Evolutionary conservation across 495 filamentous ascomycete genomes (phyloP).

Genomic region (Neurospora intermedia): DNA sequence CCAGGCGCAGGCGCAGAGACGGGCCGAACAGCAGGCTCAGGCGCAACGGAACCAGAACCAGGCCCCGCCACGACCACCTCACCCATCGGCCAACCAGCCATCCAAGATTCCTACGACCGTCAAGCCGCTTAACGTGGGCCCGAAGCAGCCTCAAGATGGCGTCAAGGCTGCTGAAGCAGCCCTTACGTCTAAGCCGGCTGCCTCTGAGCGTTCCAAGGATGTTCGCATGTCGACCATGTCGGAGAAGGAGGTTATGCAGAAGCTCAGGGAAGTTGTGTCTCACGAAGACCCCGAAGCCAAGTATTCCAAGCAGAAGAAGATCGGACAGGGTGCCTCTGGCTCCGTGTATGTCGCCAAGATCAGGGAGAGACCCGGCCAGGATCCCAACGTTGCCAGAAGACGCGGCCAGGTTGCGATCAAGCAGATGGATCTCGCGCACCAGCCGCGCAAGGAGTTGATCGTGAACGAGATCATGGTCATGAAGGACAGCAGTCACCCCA

Average conservation of each 20-base stretch:
- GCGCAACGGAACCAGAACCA: constrained; percentile 22
- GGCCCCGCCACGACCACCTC: constrained; percentile 14
- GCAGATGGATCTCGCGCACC: constrained; percentile 97
- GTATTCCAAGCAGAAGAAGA: constrained; percentile 98
- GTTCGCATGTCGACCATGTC: constrained; percentile 97
- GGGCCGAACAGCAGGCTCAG: constrained; percentile 15
- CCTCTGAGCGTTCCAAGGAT: constrained; percentile 62
- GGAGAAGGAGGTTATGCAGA: constrained; percentile 93
- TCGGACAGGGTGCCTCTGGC: constrained; percentile 93
- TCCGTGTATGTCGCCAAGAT: constrained; percentile 97
- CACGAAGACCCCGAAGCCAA: constrained; percentile 83
- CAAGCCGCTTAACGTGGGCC: constrained; percentile 84
- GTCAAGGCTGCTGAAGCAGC: constrained; percentile 75
- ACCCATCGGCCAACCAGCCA: constrained; percentile 31
- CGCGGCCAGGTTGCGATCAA: constrained; percentile 90
- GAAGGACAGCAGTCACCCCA: constrained; percentile 95
- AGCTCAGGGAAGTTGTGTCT: constrained; percentile 82
- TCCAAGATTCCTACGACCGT: constrained; percentile 59
- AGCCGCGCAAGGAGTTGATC: constrained; percentile 95
- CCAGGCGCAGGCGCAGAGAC: constrained; percentile 16
- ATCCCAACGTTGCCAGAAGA: constrained; percentile 53
- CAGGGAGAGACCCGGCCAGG: constrained; percentile 49
- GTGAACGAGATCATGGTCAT: constrained; percentile 99
- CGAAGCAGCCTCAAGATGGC: constrained; percentile 59
- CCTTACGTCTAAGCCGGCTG: constrained; percentile 59